Conservation (phyloP, 352 stramenopile genomes). For the Pythium utonaiense region DNA sequence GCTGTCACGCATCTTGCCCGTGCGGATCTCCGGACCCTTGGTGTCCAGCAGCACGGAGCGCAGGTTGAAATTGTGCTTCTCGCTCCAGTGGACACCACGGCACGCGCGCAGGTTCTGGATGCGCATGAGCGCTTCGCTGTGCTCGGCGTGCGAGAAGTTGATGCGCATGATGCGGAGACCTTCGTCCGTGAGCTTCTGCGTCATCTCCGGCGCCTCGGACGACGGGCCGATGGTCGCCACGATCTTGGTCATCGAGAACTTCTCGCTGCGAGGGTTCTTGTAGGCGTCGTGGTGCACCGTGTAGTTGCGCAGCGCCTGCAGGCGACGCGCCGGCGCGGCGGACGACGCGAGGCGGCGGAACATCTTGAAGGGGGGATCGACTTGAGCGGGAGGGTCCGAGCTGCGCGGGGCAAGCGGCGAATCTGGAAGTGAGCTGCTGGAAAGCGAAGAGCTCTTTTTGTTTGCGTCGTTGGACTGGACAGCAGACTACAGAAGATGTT, state of each 20-base stretch:
- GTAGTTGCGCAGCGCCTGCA: conserved; percentile 17
- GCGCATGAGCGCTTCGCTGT: conserved; percentile 74
- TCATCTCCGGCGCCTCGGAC: conserved; percentile 69
- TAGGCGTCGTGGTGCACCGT: conserved; percentile 43
- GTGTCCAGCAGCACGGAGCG: conserved; percentile 92
- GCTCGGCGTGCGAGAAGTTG: conserved; percentile 95
- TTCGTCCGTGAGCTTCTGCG: conserved; percentile 81
- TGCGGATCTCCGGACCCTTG: conserved; percentile 94
- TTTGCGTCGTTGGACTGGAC: conserved; percentile 3
- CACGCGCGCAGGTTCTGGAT: conserved; percentile 79
- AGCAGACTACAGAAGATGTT: background rate
- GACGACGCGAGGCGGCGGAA: conserved; percentile 22
- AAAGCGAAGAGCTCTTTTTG: too few species aligned
- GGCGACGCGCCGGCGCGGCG: conserved; percentile 1
- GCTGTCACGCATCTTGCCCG: conserved; percentile 86
- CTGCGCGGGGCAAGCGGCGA: background rate
- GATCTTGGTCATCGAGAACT: conserved; percentile 92
- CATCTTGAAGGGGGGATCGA: background rate
- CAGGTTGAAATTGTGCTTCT: conserved; percentile 82
- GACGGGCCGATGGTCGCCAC: conserved; percentile 92
- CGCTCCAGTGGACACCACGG: conserved; percentile 73
- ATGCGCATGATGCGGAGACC: conserved; percentile 92
- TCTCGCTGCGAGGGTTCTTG: conserved; percentile 74
- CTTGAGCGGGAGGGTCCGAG: background rate
- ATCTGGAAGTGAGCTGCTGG: conserved; percentile 19